A percentile compares a stretch with the other conserved stretches of the same genome.
Evolutionary conservation across 129 eudicot genomes (phyloP).

Genomic region (Flaveria ramosissima): DNA sequence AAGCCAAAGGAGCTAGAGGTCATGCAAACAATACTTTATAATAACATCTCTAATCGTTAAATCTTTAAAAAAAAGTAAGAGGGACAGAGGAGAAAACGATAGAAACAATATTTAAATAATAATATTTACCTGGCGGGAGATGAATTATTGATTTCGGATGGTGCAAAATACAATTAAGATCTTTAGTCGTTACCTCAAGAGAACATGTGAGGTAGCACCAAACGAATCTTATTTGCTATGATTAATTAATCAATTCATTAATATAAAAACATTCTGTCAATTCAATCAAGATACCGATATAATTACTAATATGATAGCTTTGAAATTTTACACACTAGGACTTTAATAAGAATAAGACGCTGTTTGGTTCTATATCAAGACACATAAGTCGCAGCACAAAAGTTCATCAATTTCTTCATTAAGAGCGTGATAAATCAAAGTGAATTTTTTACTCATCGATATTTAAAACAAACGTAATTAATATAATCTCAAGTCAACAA

Average conservation of each 20-base stretch:
- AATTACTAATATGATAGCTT: background rate
- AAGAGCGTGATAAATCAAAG: no score
- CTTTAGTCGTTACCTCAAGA: background rate
- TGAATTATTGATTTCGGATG: conserved; percentile 3
- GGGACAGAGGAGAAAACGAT: background rate
- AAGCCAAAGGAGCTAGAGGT: background rate
- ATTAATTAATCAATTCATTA: background rate
- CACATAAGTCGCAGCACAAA: no score
- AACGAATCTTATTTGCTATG: background rate
- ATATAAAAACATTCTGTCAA: background rate
- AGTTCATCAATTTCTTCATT: no score
- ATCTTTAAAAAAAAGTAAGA: background rate
- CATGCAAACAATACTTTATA: background rate
- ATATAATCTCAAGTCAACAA: no score
- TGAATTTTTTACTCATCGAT: no score
- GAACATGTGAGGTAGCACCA: background rate
- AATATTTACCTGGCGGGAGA: background rate
- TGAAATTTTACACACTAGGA: background rate
- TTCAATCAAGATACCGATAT: background rate
- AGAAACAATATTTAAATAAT: background rate
- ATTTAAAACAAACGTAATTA: no score
- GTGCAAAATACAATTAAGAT: background rate
- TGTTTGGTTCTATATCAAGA: no score
- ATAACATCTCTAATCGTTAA: background rate
- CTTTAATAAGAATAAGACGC: no score